Evolutionary conservation across 805 yeast genomes (phyloP).

Genomic region (Ogataea pignaliae): DNA sequence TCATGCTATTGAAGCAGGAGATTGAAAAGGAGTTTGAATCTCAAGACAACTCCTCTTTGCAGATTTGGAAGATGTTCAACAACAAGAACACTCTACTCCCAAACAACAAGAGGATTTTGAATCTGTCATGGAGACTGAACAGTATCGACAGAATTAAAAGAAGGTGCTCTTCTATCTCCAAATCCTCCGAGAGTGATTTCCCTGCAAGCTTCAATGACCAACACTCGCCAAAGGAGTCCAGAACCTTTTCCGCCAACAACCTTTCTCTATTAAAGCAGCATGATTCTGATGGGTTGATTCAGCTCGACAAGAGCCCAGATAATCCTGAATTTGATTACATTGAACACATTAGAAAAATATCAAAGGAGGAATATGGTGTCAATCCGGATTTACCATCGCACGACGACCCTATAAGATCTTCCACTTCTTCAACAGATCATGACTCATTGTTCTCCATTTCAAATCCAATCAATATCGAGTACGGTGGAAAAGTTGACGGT

Average conservation of each 20-base stretch:
- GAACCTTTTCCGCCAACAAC: constrained; percentile 10
- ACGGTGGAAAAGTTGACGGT: constrained; percentile 12
- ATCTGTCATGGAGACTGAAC: constrained; percentile 34
- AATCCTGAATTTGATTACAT: constrained; percentile 33
- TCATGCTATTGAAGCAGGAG: constrained; percentile 23
- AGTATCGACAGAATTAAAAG: constrained; percentile 26
- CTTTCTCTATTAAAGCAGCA: constrained; percentile 16
- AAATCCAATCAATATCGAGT: constrained; percentile 24
- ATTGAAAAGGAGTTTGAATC: constrained; percentile 24
- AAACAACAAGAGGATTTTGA: constrained; percentile 31
- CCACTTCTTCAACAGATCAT: constrained; percentile 7
- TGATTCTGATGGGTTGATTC: constrained; percentile 12
- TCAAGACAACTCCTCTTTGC: constrained; percentile 27
- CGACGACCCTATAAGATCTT: constrained; percentile 1
- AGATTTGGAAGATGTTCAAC: constrained; percentile 34
- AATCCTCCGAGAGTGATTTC: background rate
- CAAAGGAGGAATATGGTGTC: constrained; percentile 31
- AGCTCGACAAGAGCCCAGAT: constrained; percentile 17
- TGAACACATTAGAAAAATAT: constrained; percentile 33
- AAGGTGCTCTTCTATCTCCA: background rate
- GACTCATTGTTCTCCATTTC: constrained; percentile 14
- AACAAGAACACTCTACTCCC: constrained; percentile 31
- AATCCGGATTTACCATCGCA: constrained; percentile 16
- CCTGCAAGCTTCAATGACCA: background rate
- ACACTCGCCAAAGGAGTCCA: background rate